A percentile compares a stretch with the other conserved stretches of the same genome.
These are phyloP conservation scores for Neurospora sp. DNA, from an alignment of 2,329 filamentous ascomycete species.

Conservation along the genomic window DNA sequence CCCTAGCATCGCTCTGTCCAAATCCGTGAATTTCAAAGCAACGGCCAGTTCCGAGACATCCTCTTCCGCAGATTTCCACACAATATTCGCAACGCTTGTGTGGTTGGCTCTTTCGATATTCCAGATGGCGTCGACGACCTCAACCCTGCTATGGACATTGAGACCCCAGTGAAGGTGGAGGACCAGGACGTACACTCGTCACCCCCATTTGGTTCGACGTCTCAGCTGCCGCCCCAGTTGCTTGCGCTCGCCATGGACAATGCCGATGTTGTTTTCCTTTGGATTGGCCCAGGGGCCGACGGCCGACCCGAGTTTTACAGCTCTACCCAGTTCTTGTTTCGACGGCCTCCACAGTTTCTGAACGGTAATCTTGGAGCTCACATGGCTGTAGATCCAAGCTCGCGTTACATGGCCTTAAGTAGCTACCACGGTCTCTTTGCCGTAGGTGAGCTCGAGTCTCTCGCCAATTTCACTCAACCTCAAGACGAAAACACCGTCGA, in stretches of 20 bases:
- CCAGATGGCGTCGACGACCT: slow-evolving; percentile 18
- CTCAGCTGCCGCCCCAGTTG: slow-evolving; percentile 61
- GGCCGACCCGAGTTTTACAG: slow-evolving; percentile 48
- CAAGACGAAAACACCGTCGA: slow-evolving; percentile 37
- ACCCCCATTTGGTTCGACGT: neutral
- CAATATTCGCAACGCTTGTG: slow-evolving; percentile 63
- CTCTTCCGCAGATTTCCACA: slow-evolving; percentile 20
- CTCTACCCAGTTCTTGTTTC: slow-evolving; percentile 34
- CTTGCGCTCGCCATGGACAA: slow-evolving; percentile 68
- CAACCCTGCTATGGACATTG: slow-evolving; percentile 1
- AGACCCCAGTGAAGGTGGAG: slow-evolving; percentile 26
- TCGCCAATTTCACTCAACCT: slow-evolving; percentile 39
- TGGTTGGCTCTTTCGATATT: slow-evolving; percentile 51
- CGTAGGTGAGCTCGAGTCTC: slow-evolving; percentile 58
- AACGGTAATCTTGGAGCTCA: slow-evolving; percentile 47
- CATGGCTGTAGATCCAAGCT: slow-evolving; percentile 71
- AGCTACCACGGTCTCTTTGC: slow-evolving; percentile 62
- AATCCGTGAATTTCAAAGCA: slow-evolving; percentile 62
- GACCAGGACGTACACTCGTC: slow-evolving; percentile 23
- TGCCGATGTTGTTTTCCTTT: slow-evolving; percentile 68
- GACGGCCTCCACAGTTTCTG: slow-evolving; percentile 47
- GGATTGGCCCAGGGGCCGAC: slow-evolving; percentile 39
- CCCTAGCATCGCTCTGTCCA: slow-evolving; percentile 66
- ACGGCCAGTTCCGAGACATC: slow-evolving; percentile 66
- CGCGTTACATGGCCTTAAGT: slow-evolving; percentile 57